phyloP scores from a whole-genome alignment of 352 stramenopile species.

The Globisporangium cystogenes region DNA sequence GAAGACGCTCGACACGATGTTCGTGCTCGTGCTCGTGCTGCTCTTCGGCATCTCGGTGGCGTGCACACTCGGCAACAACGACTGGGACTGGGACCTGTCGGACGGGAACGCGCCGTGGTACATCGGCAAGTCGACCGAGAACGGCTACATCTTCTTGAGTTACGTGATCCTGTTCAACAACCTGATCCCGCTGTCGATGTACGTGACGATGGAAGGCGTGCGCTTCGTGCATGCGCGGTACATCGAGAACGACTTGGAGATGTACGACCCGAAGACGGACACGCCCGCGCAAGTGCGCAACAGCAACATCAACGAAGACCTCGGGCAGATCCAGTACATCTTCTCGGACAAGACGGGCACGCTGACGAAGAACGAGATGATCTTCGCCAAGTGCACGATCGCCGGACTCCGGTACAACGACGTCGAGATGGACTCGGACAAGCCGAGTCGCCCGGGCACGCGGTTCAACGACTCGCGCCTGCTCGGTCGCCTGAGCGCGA shows the following conservation, averaged over 20 bases:
- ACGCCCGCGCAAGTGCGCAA: slow-evolving; percentile 86
- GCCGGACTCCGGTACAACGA: slow-evolving; percentile 79
- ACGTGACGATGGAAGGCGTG: slow-evolving; percentile 89
- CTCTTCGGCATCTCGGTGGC: slow-evolving; percentile 82
- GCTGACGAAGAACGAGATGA: slow-evolving; percentile 98
- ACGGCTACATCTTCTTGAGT: slow-evolving; percentile 87
- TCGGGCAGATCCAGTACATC: slow-evolving; percentile 97
- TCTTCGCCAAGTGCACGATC: slow-evolving; percentile 92
- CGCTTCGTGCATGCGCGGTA: slow-evolving; percentile 82
- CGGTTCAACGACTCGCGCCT: slow-evolving; percentile 77
- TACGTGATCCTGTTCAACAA: slow-evolving; percentile 92
- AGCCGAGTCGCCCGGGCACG: slow-evolving; percentile 46
- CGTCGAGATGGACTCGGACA: slow-evolving; percentile 50
- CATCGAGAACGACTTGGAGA: slow-evolving; percentile 78
- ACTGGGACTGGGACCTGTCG: slow-evolving; percentile 70
- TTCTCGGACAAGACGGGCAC: slow-evolving; percentile 99
- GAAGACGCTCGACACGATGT: slow-evolving; percentile 86
- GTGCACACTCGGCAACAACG: slow-evolving; percentile 80
- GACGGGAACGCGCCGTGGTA: slow-evolving; percentile 59
- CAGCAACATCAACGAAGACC: slow-evolving; percentile 89
- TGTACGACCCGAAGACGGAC: slow-evolving; percentile 62
- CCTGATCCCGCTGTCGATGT: slow-evolving; percentile 95
- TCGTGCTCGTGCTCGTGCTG: slow-evolving; percentile 81
- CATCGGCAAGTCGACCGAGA: slow-evolving; percentile 43
- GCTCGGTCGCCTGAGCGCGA: slow-evolving; percentile 63